Evolutionary conservation across 2,329 filamentous ascomycete genomes (phyloP).

Genomic region (Aureobasidium melanogenum): DNA sequence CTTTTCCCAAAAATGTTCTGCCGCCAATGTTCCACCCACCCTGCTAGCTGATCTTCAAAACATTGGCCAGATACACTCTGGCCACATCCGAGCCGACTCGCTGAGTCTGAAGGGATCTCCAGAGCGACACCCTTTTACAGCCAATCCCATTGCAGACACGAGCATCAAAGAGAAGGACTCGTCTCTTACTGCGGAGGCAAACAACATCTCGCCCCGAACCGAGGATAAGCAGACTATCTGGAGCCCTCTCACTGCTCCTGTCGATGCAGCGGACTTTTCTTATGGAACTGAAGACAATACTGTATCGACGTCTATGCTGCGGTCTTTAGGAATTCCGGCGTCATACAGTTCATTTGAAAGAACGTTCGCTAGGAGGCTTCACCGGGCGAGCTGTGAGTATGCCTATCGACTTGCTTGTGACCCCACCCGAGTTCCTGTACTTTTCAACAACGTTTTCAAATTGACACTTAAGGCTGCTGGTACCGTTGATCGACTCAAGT

Average conservation of each 20-base stretch:
- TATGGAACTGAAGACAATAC: background rate
- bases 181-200: background rate
- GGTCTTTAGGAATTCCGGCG: conserved; percentile 26
- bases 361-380: conserved; percentile 62
- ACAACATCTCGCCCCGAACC: background rate
- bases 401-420: conserved; percentile 41
- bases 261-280: background rate
- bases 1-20: conserved; percentile 48
- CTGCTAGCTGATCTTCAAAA: conserved; percentile 16
- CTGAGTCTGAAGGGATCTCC: background rate
- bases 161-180: background rate
- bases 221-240: background rate
- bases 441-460: conserved; percentile 50
- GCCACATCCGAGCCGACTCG: background rate
- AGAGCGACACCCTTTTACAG: background rate
- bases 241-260: background rate
- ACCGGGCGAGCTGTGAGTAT: conserved; percentile 55
- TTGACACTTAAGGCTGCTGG: conserved; percentile 44
- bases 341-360: conserved; percentile 56
- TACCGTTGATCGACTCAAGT: conserved; percentile 14
- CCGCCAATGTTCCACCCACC: background rate
- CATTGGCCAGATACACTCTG: background rate
- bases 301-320: background rate
- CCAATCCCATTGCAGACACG: background rate
- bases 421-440: conserved; percentile 27